A percentile compares a stretch with the other conserved stretches of the same genome.
Evolutionary conservation across 2,329 filamentous ascomycete genomes (phyloP).

Genomic region (Ophiostoma populinum): DNA sequence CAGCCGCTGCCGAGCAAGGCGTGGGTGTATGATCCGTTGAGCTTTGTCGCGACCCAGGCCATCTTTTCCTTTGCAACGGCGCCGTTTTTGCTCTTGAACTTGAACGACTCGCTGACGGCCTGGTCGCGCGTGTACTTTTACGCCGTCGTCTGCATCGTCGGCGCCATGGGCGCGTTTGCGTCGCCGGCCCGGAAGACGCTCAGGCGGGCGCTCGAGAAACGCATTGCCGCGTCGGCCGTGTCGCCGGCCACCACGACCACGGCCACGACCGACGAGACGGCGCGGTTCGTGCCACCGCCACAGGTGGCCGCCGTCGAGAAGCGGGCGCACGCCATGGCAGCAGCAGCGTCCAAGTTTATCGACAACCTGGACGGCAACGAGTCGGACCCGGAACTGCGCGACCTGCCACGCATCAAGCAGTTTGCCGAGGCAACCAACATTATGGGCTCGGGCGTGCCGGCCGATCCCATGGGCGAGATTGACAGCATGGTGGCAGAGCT

Average conservation of each 20-base stretch:
- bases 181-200: slow-evolving; percentile 54
- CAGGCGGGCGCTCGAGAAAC: slow-evolving; percentile 38
- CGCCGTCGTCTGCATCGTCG: slow-evolving; percentile 47
- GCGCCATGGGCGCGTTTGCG: slow-evolving; percentile 57
- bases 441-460: slow-evolving; percentile 43
- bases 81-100: slow-evolving; percentile 70
- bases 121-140: slow-evolving; percentile 90
- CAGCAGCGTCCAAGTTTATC: not conserved
- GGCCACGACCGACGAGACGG: not conserved
- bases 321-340: not conserved
- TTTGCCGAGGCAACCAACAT: slow-evolving; percentile 6
- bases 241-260: not conserved
- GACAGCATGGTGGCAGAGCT: slow-evolving; percentile 66
- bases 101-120: slow-evolving; percentile 51
- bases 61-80: slow-evolving; percentile 58
- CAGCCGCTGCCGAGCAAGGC: slow-evolving; percentile 53
- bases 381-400: not conserved
- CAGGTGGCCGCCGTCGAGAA: not conserved
- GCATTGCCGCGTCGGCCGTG: slow-evolving; percentile 23
- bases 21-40: slow-evolving; percentile 54
- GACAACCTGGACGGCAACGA: not conserved
- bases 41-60: slow-evolving; percentile 17
- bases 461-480: slow-evolving; percentile 57
- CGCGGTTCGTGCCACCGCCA: not conserved
- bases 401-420: slow-evolving; percentile 7